These are phyloP conservation scores for Royoungia palumana DNA, from an alignment of 768 basidiomycete genomes.

Conservation along the genomic window DNA sequence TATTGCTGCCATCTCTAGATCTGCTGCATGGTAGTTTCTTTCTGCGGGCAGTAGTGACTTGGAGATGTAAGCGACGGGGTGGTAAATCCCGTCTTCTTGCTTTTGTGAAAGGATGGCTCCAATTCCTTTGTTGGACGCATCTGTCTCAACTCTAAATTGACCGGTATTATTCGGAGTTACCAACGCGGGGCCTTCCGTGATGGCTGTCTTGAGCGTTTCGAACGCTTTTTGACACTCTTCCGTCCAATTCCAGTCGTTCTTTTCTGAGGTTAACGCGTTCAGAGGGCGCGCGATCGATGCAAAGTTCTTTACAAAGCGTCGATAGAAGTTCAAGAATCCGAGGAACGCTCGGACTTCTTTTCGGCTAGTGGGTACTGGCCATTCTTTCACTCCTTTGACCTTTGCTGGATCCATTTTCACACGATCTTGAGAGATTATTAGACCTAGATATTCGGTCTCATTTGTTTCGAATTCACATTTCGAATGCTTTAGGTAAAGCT, in stretches of 20 bases:
- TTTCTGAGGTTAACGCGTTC: too few species aligned
- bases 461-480: background rate
- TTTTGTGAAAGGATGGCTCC: background rate
- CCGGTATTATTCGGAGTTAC: background rate
- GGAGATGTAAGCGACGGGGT: background rate
- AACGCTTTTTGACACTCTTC: background rate
- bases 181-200: background rate
- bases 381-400: background rate
- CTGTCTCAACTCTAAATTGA: background rate
- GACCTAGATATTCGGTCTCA: background rate
- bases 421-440: fast-evolving
- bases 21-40: background rate
- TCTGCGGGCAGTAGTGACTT: background rate
- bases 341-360: too few species aligned
- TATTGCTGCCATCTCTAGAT: background rate
- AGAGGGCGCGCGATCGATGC: too few species aligned
- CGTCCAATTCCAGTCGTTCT: background rate
- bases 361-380: too few species aligned
- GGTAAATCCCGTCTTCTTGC: background rate
- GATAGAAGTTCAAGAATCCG: too few species aligned
- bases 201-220: background rate
- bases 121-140: background rate
- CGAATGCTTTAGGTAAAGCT: background rate
- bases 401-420: background rate
- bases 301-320: too few species aligned